Base-by-base conservation (phyloP, 306 rosid genomes). In the Abrus precatorius region DNA sequence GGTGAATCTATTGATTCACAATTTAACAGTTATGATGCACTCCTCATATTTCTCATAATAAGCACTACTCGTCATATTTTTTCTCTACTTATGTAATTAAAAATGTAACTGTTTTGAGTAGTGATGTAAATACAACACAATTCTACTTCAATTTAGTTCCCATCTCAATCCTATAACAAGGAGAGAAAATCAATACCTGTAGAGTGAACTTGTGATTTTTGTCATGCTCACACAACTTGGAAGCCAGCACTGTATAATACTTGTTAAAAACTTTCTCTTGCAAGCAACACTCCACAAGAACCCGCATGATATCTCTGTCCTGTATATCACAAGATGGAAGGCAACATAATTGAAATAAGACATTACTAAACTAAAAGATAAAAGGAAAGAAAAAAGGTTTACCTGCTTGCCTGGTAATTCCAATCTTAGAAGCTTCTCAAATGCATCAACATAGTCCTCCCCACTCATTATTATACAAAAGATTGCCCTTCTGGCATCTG, bases 401-500 rank as follows among this genome's bases (percentile, higher is more conserved):
- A 93, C 99, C 99, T 89, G 98, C 87, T 93, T 93, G 75, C 99
- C 98, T 0, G 86, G 90, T 41, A 95, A 87, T 84, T 95, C 96
- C 89, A 95, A 71, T 76, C 96, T 85, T n/a, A 93, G 75, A 82
- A 95, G 97, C 92, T 93, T 95, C 87, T 91, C 98, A 81, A 93
- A 93, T 68, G 99, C 94, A 87, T 95, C 99, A 79, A 91, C 63
- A 71, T 91, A 93, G 75, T 95, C 98, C 81, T 95, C 97, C 33
- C 97, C 97, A 40, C 93, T 90, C 99, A 95, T 95, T 70, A 95
- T 86, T 61, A 95, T 88, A 83, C 99, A 95, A 84, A 95, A 95
- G 67, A 95, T 95, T 72, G 97, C 97, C 84, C 87, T 89, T 77
- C 99, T 88, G 33, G 89, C 84, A 82, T 95, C 98, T 47, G 99